Conservation (phyloP, 192 early-diverging fungal species). For the Pecoramyces ruminantium region DNA sequence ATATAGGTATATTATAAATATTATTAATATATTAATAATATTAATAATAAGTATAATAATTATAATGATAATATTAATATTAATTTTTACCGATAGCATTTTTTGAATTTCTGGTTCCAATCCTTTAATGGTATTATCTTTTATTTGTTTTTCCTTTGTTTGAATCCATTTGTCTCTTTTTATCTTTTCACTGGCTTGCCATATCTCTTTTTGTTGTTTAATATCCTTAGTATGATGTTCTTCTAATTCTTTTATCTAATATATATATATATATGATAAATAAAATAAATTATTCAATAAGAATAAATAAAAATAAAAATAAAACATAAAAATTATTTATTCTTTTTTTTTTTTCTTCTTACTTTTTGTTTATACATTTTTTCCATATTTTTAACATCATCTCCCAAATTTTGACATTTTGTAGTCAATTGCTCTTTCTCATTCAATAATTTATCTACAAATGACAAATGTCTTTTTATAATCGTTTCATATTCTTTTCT, state of each 20-base stretch:
- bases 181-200: slow-evolving; percentile 34
- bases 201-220: slow-evolving; percentile 30
- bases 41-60: too few species aligned
- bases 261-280: too few species aligned
- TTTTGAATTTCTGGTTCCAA: slow-evolving; percentile 42
- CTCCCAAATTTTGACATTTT: slow-evolving; percentile 24
- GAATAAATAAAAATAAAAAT: too few species aligned
- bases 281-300: too few species aligned
- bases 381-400: slow-evolving; percentile 28
- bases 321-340: too few species aligned
- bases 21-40: too few species aligned
- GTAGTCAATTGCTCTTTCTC: slow-evolving; percentile 38
- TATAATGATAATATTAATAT: too few species aligned
- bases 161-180: slow-evolving; percentile 47
- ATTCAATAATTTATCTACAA: slow-evolving; percentile 31
- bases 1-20: too few species aligned
- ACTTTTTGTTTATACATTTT: slow-evolving; percentile 26
- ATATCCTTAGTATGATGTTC: slow-evolving; percentile 25
- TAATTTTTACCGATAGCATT: slow-evolving; percentile 23
- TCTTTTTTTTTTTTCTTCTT: not conserved
- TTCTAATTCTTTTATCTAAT: slow-evolving; percentile 18
- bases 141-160: slow-evolving; percentile 36
- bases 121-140: slow-evolving; percentile 39
- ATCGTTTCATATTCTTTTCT: slow-evolving; percentile 40
- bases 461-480: slow-evolving; percentile 33